A percentile compares a stretch with the other conserved stretches of the same genome.
Conservation (phyloP, 345 rosid species). For the Boechera retrofracta region DNA sequence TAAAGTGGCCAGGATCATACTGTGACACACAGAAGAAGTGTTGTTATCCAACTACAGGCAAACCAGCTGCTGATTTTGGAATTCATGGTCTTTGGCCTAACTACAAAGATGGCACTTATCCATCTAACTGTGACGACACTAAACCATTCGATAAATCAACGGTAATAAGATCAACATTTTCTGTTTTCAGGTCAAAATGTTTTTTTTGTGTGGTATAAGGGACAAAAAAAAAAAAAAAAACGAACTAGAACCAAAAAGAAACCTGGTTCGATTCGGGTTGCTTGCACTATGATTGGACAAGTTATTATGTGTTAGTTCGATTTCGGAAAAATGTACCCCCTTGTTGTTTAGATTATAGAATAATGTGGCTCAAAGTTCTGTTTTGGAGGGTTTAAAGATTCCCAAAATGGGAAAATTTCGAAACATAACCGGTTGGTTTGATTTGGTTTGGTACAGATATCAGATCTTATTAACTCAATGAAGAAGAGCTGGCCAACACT, state of each 20-base stretch:
- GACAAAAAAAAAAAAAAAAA: too few species aligned
- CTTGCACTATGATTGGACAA: too few species aligned
- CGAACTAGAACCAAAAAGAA: too few species aligned
- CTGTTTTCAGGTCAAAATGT: too few species aligned
- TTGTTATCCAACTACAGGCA: conserved; percentile 85
- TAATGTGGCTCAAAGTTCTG: too few species aligned
- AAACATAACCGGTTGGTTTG: conserved; percentile 21
- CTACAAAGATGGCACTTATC: conserved; percentile 72
- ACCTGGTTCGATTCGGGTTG: too few species aligned
- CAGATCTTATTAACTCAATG: conserved; percentile 65
- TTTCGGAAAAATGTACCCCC: too few species aligned
- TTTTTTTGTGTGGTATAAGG: too few species aligned
- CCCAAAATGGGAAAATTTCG: background rate
- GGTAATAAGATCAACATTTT: conserved; percentile 40
- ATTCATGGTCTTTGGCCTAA: conserved; percentile 99
- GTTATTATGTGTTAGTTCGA: too few species aligned
- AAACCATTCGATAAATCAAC: conserved; percentile 57
- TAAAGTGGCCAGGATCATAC: conserved; percentile 95
- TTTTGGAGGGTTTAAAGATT: background rate
- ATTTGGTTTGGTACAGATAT: conserved; percentile 48
- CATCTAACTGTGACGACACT: conserved; percentile 71
- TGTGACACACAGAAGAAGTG: conserved; percentile 74
- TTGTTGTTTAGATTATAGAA: too few species aligned
- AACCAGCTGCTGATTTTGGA: conserved; percentile 88
- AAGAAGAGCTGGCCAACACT: conserved; percentile 78